phyloP scores from a whole-genome alignment of 441 rosid species.

The Omphalea diandra region DNA sequence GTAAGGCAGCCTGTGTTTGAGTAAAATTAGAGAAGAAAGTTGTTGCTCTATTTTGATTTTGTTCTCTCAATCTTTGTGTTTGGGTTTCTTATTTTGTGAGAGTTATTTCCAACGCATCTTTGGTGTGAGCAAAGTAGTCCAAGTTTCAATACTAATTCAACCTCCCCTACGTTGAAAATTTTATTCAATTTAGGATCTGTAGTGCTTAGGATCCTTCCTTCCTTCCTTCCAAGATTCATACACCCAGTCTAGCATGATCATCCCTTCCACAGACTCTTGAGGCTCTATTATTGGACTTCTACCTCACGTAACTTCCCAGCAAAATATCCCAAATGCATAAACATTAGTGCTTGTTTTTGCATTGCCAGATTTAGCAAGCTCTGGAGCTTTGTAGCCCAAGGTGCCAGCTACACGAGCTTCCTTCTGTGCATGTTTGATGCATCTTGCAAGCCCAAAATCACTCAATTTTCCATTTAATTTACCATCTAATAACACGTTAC shows the following conservation, averaged over 20 bases:
- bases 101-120: no score
- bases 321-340: constrained; percentile 38
- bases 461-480: constrained; percentile 42
- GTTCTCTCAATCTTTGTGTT: no score
- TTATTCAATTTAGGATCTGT: constrained; percentile 27
- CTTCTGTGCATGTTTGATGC: constrained; percentile 15
- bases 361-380: constrained; percentile 39
- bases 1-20: no score
- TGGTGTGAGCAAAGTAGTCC: constrained; percentile 37
- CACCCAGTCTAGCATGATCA: constrained; percentile 37
- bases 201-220: constrained; percentile 25
- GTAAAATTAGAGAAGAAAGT: no score
- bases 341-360: constrained; percentile 39
- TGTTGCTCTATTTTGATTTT: no score
- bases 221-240: constrained; percentile 22
- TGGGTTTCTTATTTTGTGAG: no score
- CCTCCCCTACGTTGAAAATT: constrained; percentile 22
- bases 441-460: constrained; percentile 50
- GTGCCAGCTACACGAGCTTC: constrained; percentile 43
- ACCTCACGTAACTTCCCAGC: constrained; percentile 41
- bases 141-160: constrained; percentile 35
- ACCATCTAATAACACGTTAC: constrained; percentile 39
- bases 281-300: constrained; percentile 34
- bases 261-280: constrained; percentile 15
- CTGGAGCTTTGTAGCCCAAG: constrained; percentile 47